Base-by-base conservation (phyloP, 371 early-diverging fungal species). In the Mortierella sp. region DNA sequence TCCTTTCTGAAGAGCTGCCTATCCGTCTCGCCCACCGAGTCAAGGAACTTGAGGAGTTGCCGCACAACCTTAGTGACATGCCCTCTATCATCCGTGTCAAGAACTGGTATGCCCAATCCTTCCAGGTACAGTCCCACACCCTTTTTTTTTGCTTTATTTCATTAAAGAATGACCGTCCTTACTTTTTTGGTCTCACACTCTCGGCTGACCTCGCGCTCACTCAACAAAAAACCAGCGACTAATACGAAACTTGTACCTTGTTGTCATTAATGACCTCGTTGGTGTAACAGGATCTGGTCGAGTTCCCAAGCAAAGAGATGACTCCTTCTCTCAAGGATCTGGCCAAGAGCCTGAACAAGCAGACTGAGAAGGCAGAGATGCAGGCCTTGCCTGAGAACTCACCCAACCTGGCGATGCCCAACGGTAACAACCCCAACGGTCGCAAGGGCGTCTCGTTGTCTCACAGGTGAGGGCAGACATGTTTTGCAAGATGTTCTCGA, bases 11-110 rank as follows among this genome's bases (percentile, higher is more conserved):
- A 90, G 99, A 99, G 88, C 89, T 99, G 61, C 98, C 98, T 24
- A 96, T 99, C 76, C 95, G 99, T 19, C 89, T 99, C n/a, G 98
- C 99, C 0, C 97, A 97, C 81, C 93, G 99, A 54, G 98, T 98
- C 24, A 97, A 97, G 61, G 99, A 99, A 87, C 91, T 99, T 53
- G 98, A 98, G 71, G 93, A 95, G 75, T 90, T 98, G 37, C 99
- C 99, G 0, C 90, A 95, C 78, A 92, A 91, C 79, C 91, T 99
- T 31, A 94, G 94, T 73, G 92, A 95, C 34, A 98, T 97, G 98
- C 96, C 96, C n/a, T 95, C 96, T 8, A 96, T 99, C 73, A 76
- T 93, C 55, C 93, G 93, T 54, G 99, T 99, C 59, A 97, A 98
- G 87, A 91, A 97, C 79, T 98, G 97, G 98, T 99, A 99, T 86